Percentiles rank a stretch among this genome's conserved stretches.
Conservation (phyloP, 768 basidiomycete species). For the Exsudoporus frostii region DNA sequence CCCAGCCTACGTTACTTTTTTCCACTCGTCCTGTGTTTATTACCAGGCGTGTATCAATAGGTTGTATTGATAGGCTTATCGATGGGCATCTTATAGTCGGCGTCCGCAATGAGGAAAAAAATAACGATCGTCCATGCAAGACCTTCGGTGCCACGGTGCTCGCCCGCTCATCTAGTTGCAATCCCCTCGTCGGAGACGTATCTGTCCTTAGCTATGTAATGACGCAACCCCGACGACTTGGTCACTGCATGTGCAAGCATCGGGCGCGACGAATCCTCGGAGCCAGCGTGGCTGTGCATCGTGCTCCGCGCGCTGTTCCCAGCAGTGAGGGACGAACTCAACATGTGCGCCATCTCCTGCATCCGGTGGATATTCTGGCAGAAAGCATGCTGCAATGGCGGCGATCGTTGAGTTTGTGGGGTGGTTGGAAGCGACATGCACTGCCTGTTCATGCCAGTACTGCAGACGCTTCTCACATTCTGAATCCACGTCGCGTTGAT, state of each 20-base stretch:
- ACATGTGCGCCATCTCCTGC: slow-evolving; percentile 69
- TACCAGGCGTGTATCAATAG: background rate
- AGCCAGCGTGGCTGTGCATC: slow-evolving; percentile 44
- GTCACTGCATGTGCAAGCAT: slow-evolving; percentile 46
- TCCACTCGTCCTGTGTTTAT: background rate
- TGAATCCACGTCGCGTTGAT: slow-evolving; percentile 63
- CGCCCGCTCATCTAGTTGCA: background rate
- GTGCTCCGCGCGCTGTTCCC: slow-evolving; percentile 47
- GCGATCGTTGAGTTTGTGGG: background rate
- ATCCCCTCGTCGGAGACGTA: background rate
- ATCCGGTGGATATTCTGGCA: slow-evolving; percentile 78
- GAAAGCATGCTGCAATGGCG: slow-evolving; percentile 57
- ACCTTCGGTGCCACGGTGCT: background rate
- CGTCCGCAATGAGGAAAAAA: background rate
- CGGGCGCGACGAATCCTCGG: slow-evolving; percentile 55
- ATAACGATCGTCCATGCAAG: background rate
- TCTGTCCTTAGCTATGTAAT: slow-evolving; percentile 39
- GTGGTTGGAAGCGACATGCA: background rate
- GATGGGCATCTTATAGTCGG: background rate
- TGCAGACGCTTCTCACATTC: slow-evolving; percentile 83
- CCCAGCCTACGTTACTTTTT: background rate
- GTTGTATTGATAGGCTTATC: too few relatives aligned
- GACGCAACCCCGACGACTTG: slow-evolving; percentile 51
- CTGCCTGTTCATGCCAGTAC: slow-evolving; percentile 87
- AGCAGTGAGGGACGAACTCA: slow-evolving; percentile 50